phyloP scores from a whole-genome alignment of 106 monocot species.

The Chionographis japonica region DNA sequence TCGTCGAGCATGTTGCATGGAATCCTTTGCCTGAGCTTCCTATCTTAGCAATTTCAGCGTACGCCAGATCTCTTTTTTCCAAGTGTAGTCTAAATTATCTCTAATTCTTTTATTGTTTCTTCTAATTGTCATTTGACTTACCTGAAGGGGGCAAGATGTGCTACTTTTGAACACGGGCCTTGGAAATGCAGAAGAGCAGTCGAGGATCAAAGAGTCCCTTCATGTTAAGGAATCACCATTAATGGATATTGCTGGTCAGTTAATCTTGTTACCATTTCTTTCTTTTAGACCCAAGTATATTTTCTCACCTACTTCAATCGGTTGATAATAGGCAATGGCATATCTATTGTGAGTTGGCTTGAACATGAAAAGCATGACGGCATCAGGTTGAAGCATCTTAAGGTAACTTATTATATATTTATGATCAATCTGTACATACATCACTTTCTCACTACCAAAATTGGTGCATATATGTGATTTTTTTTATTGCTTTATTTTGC shows the following conservation, averaged over 20 bases:
- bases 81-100: background rate
- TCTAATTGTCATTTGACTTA: background rate
- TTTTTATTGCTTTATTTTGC: conserved; percentile 2
- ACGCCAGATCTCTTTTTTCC: conserved; percentile 13
- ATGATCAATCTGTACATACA: background rate
- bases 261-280: background rate
- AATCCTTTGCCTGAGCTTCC: conserved; percentile 79
- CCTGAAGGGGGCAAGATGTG: conserved; percentile 76
- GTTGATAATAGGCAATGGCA: conserved; percentile 19
- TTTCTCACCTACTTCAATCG: conserved; percentile 5
- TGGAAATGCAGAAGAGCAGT: conserved; percentile 70
- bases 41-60: conserved; percentile 72
- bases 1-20: conserved; percentile 74
- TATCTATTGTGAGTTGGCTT: conserved; percentile 65
- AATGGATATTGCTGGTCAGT: conserved; percentile 50
- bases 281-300: background rate
- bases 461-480: background rate
- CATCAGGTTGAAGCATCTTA: conserved; percentile 71
- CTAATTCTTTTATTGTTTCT: background rate
- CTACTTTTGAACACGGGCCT: conserved; percentile 79
- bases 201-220: conserved; percentile 56
- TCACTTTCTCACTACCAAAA: background rate
- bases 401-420: conserved; percentile 40
- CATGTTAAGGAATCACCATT: conserved; percentile 25
- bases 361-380: conserved; percentile 62